Percentiles rank a stretch among this genome's conserved stretches.
Conservation (phyloP, 352 stramenopile genomes). For the Pseudoperonospora humuli region DNA sequence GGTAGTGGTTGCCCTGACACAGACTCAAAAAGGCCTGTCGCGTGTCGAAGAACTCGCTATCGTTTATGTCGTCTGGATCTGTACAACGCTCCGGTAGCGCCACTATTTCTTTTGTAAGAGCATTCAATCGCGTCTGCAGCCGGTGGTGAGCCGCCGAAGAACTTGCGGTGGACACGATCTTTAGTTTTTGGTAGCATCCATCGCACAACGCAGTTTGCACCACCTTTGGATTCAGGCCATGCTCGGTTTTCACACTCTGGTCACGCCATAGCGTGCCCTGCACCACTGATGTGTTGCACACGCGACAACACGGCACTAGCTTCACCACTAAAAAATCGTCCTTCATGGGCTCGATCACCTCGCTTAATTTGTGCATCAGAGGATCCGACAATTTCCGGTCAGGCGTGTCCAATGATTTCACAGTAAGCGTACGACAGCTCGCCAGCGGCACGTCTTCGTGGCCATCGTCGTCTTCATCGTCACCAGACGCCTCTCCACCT, state of each 20-base stretch:
- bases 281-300: conserved; percentile 74
- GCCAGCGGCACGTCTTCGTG: conserved; percentile 21
- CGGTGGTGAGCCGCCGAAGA: conserved; percentile 32
- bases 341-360: conserved; percentile 87
- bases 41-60: conserved; percentile 93
- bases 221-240: conserved; percentile 50
- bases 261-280: conserved; percentile 64
- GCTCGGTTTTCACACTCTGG: conserved; percentile 48
- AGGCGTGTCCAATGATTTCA: conserved; percentile 55
- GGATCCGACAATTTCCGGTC: conserved; percentile 64
- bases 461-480: conserved; percentile 40
- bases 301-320: conserved; percentile 69
- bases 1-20: conserved; percentile 97
- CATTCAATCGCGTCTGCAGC: conserved; percentile 41
- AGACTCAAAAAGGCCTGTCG: conserved; percentile 96
- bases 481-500: conserved; percentile 28
- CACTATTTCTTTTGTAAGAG: conserved; percentile 46
- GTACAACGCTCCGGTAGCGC: conserved; percentile 63
- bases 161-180: conserved; percentile 22
- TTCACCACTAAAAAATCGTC: conserved; percentile 87
- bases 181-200: conserved; percentile 66
- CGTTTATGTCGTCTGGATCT: conserved; percentile 75
- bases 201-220: conserved; percentile 76
- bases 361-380: conserved; percentile 80
- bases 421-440: conserved; percentile 23